Conservation (phyloP, 768 basidiomycete species). For the Lactifluus rugatus region DNA sequence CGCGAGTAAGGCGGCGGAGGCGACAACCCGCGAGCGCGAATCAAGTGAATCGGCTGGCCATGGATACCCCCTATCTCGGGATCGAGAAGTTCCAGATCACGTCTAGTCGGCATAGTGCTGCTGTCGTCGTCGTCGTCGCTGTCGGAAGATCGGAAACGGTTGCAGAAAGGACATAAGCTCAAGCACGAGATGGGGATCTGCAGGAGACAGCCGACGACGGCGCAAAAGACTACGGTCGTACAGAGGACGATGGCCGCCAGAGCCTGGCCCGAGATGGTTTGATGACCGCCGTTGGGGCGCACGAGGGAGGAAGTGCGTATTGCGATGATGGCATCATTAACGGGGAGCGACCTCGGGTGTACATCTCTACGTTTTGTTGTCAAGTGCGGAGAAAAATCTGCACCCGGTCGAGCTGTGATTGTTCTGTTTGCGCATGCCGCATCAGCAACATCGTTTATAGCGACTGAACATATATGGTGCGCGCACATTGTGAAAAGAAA, state of each 20-base stretch:
- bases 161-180: no score
- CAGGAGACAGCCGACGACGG: neutral
- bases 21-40: neutral
- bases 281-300: neutral
- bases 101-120: neutral
- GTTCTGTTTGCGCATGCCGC: neutral
- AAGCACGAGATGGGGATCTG: neutral
- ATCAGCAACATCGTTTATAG: neutral
- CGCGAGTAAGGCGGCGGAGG: slow-evolving; percentile 14
- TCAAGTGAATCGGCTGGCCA: neutral
- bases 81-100: neutral
- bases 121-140: neutral
- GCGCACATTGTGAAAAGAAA: neutral
- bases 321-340: neutral
- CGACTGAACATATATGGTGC: neutral
- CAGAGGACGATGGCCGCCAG: slow-evolving; percentile 1
- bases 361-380: neutral
- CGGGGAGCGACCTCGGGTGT: neutral
- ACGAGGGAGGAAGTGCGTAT: neutral
- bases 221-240: neutral
- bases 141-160: neutral
- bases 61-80: neutral
- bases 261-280: neutral
- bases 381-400: neutral
- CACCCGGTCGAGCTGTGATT: neutral